Conservation (phyloP, 495 filamentous ascomycete species). For the Penicillium waksmanii region DNA sequence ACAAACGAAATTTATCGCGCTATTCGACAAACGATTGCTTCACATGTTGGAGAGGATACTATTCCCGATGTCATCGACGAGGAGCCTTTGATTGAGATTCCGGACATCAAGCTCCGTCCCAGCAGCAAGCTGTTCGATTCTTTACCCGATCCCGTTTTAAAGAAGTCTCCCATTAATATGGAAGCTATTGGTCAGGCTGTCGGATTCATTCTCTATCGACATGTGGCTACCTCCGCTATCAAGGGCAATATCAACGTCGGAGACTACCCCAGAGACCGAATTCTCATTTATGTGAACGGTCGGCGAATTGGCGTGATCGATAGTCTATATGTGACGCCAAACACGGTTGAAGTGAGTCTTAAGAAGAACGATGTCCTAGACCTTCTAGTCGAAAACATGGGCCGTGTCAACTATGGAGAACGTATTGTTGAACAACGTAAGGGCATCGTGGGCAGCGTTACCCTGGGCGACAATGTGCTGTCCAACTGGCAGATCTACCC, state of each 20-base stretch:
- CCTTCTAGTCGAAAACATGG: conserved; percentile 51
- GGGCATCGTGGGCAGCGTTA: conserved; percentile 50
- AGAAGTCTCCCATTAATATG: conserved; percentile 39
- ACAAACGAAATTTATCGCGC: conserved; percentile 44
- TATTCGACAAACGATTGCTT: conserved; percentile 39
- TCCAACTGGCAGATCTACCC: conserved; percentile 44
- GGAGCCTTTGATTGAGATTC: conserved; percentile 33
- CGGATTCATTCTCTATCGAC: conserved; percentile 47
- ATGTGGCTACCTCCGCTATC: conserved; percentile 26
- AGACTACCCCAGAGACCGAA: conserved; percentile 44
- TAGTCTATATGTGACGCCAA: conserved; percentile 41
- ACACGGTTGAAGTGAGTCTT: conserved; percentile 33
- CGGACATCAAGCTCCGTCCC: conserved; percentile 31
- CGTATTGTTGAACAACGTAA: conserved; percentile 47
- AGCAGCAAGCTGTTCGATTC: conserved; percentile 32
- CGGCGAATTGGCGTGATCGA: conserved; percentile 45
- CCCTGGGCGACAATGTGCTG: conserved; percentile 33
- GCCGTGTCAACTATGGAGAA: conserved; percentile 48
- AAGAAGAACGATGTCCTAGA: conserved; percentile 41
- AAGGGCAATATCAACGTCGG: conserved; percentile 39
- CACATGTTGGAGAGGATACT: conserved; percentile 33
- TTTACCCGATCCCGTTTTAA: conserved; percentile 24
- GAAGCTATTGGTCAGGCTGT: conserved; percentile 46
- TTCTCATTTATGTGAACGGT: conserved; percentile 50
- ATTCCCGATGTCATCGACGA: conserved; percentile 36